Evolutionary conservation across 345 rosid genomes (phyloP).

Genomic region (Firmiana major): DNA sequence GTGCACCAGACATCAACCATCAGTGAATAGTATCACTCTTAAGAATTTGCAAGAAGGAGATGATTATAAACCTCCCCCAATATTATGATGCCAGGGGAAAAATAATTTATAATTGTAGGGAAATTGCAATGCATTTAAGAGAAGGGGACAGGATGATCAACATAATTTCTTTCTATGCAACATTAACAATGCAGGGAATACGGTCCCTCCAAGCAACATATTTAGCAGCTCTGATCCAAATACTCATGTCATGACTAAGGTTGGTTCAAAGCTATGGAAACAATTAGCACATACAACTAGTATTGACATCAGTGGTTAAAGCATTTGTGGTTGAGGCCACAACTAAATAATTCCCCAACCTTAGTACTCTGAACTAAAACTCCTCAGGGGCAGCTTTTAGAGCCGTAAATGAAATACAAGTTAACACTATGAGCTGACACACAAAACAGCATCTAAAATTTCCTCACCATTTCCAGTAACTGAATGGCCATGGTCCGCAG

Average conservation of each 20-base stretch:
- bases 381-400: background rate
- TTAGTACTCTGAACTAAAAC: background rate
- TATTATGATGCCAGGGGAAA: background rate
- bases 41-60: too few relatives aligned
- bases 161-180: background rate
- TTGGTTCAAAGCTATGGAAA: background rate
- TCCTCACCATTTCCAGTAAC: conserved; percentile 53
- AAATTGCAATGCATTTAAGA: background rate
- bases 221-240: background rate
- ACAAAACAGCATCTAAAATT: background rate
- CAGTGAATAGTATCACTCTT: too few relatives aligned
- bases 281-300: background rate
- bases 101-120: background rate
- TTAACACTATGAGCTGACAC: background rate
- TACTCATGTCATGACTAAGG: background rate
- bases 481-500: conserved; percentile 44
- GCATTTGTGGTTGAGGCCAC: background rate
- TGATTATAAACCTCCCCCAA: background rate
- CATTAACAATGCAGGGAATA: background rate
- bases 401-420: background rate
- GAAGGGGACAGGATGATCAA: background rate
- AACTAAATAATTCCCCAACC: background rate
- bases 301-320: background rate
- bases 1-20: background rate
- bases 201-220: background rate